phyloP scores from a whole-genome alignment of 345 rosid species.

The Psidium friedrichsthalianum region DNA sequence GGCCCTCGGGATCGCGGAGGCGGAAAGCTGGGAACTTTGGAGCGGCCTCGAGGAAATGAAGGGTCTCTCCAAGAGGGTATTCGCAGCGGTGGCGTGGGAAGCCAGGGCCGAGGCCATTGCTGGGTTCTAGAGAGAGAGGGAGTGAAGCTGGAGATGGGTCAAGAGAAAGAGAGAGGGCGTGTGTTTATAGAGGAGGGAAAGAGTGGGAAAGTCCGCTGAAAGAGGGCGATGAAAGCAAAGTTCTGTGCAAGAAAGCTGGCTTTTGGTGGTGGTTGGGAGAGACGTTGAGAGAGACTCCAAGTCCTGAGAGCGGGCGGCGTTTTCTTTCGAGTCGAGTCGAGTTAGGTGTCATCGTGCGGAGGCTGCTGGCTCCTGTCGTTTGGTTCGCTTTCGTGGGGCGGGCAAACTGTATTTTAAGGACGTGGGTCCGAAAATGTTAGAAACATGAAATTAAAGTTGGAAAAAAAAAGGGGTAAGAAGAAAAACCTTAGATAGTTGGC shows the following conservation, averaged over 20 bases:
- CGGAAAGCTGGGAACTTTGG: constrained; percentile 7
- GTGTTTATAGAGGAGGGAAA: background rate
- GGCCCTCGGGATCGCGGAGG: constrained; percentile 1
- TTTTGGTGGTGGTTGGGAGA: background rate
- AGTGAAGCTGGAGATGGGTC: background rate
- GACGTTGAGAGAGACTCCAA: background rate
- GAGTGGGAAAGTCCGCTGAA: constrained; percentile 11
- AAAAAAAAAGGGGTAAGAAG: too few relatives aligned
- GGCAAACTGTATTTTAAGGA: background rate
- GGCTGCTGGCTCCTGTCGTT: background rate
- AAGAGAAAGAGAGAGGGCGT: background rate
- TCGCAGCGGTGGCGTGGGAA: background rate
- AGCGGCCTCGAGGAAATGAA: constrained; percentile 19
- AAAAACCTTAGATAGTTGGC: too few relatives aligned
- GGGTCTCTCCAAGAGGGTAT: constrained; percentile 1
- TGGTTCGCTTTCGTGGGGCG: background rate
- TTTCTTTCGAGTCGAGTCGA: background rate
- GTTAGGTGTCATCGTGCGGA: background rate
- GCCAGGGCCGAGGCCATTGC: constrained; percentile 48
- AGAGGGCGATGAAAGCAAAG: background rate
- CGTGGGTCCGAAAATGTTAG: background rate
- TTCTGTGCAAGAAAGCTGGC: background rate
- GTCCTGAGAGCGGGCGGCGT: background rate
- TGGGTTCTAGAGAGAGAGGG: background rate
- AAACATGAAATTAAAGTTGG: background rate